Evolutionary conservation across 2,329 filamentous ascomycete genomes (phyloP).

Genomic region (Pseudopyrenochaeta lycopersici): DNA sequence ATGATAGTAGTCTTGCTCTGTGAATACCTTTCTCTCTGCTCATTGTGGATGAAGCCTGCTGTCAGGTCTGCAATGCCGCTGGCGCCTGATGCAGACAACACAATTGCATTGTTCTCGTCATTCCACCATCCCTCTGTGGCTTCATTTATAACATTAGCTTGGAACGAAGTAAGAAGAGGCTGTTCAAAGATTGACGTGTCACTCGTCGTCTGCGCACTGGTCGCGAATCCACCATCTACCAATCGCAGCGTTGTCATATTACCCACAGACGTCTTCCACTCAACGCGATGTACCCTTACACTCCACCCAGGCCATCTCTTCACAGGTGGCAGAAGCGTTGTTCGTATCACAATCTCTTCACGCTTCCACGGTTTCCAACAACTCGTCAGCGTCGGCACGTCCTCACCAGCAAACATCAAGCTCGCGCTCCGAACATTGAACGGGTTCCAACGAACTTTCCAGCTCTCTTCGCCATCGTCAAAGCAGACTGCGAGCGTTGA

Average conservation of each 20-base stretch:
- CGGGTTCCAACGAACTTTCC: conserved; percentile 31
- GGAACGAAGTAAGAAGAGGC: neutral
- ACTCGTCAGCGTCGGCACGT: conserved; percentile 7
- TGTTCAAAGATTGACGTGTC: conserved; percentile 22
- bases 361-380: conserved; percentile 21
- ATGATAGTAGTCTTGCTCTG: conserved; percentile 6
- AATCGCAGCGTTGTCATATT: conserved; percentile 1
- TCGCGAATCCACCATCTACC: conserved; percentile 23
- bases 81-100: conserved; percentile 21
- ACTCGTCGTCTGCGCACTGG: conserved; percentile 15
- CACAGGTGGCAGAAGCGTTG: conserved; percentile 12
- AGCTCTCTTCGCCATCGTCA: conserved; percentile 25
- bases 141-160: neutral
- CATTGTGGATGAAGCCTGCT: neutral
- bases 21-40: neutral
- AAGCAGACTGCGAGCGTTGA: conserved; percentile 29
- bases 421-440: conserved; percentile 9
- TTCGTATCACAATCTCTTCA: conserved; percentile 5
- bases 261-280: neutral
- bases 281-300: conserved; percentile 17
- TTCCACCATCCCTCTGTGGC: conserved; percentile 17
- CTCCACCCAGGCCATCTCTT: conserved; percentile 22
- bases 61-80: conserved; percentile 24
- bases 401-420: neutral
- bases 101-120: neutral